Base-by-base conservation (phyloP, 257 asterid species). In the Lithospermum erythrorhizon region DNA sequence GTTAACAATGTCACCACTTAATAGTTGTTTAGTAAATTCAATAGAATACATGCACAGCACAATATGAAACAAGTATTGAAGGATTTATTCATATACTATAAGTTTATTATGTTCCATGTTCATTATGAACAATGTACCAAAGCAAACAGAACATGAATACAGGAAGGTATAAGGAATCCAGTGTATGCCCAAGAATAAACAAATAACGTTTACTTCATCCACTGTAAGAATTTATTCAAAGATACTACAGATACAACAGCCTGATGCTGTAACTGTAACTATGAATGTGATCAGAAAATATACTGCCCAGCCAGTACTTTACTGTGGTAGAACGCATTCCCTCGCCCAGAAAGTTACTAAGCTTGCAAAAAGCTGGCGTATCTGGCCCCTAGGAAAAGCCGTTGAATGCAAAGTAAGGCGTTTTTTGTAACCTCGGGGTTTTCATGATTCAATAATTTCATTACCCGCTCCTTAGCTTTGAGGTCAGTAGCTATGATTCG, bases 381-480 rank as follows among this genome's bases (percentile, higher is more conserved):
- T 76, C 87, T 90, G 77, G 95, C 95, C 52, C 97, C 96, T 37
- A 90, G 85, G 68, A 90, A 82, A 49, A 90, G 83, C 95, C 96
- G 82, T 68, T 90, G 97, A 75, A 90, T 85, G 89, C 96, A 90
- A 63, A 90, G 95, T 71, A 90, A 65, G 60, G 97, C 91, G 51
- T 90, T 90, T 61, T 85, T 90, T 25, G 97, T 90, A 37, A 90
- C 97, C 87, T 90, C 97, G 5, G 84, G 67, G 32, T 82, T 79
- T 69, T 79, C 91, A 57, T 90, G 95, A 83, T 82, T 87, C 96
- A 90, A 81, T 83, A 90, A 58, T 77, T 90, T 90, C 97, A 90
- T 87, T 70, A 87, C 96, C 37, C 87, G 87, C 17, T 90, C 96
- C 79, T 90, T 90, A 1, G 97, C 95, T 81, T 90, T 90, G 75